Base-by-base conservation (phyloP, 2,329 filamentous ascomycete genomes). In the Colletotrichum tofieldiae region DNA sequence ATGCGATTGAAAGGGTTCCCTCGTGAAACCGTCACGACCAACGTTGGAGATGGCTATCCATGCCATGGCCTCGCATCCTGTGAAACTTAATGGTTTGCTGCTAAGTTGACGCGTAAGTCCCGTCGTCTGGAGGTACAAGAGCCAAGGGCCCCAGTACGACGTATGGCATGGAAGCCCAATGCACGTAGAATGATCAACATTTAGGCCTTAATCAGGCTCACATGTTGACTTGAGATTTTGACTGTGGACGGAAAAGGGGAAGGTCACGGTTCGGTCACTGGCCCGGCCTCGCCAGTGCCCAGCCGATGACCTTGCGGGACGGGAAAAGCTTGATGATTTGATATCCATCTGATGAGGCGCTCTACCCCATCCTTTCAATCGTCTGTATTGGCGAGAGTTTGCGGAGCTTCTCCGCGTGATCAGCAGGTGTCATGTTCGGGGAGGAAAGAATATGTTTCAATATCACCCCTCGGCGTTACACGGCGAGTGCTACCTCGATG, bases 31-130 rank as follows among this genome's bases (percentile, higher is more conserved):
- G 9, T 9, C 4, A n/a, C 5, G 8, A 16, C 23, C n/a, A 9
- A 9, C 41, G 47, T 29, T 52, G n/a, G 18, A 29, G 16, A 63
- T 14, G 20, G 11, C 20, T 16, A 26, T 9, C 2, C 45, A 8
- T 41, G n/a, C 37, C 8, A 23, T 39, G 37, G n/a, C 35, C 12
- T 41, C 37, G 35, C 14, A 12, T 20, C 6, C 6, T n/a, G 5
- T 26, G 14, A 35, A n/a, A 7, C 3, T 16, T 6, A 14, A 18
- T 6, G n/a, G n/a, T 29, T 20, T 49, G 26, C 29, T 45, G n/a
- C 23, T 20, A 8, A 35, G 4, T 29, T 47, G 63, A 29, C 63
- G 29, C 51, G 51, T 65, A 58, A 65, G 39, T n/a, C 14, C 54
- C 47, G 63, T 12, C 23, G n/a, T 26, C 16, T 39, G 52, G 8